Evolutionary conservation across 2,329 filamentous ascomycete genomes (phyloP), one percentile per base, ranked within the genome.

Genomic region (Sporothrix curviconia): DNA sequence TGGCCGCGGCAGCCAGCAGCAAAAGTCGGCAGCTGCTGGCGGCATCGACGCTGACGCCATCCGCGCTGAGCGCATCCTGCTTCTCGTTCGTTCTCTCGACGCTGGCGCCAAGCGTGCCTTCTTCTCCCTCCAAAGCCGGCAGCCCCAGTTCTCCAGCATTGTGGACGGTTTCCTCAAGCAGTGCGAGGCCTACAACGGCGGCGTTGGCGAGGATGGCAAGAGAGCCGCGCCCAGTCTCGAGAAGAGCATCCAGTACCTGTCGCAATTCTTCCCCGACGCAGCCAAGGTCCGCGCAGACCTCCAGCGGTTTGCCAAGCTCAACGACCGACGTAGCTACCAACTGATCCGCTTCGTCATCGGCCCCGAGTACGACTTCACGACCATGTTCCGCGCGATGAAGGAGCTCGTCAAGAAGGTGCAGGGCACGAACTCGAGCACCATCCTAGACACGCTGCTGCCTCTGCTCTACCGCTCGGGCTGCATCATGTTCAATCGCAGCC

Each of bases 141-240:
- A 95, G 68, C 81, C 85, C 3, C 81, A 84, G 50, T 85, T 90
- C 65, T 85, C 88, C 30, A 84, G 84, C 59, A 87, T 87, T 39
- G 76, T 96, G 60, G 80, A 84, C 39, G 78, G 84, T n/a, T 90
- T 92, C 64, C 74, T 99, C 49, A 84, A 87, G 63, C 78, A 85
- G n/a, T 96, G 91, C 66, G 92, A 96, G 68, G 81, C 87, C 14
- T 95, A 89, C 72, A 96, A 97, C 66, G 91, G 90, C 24, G 92
- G 92, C 30, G 85, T 94, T 12, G 84, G 90, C 60, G 85, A 89
- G 17, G 78, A 80, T n/a, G 83, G 89, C 59, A 84, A 85, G 24
- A 82, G 80, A 63, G 79, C 86, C 64, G 90, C 90, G 64, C 76
- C 78, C 9, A 85, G 85, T 56, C 79, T 99, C 30, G 82, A 84